Evolutionary conservation across 2,329 filamentous ascomycete species (phyloP).

Genomic region (Sporothrix variecibatus): DNA sequence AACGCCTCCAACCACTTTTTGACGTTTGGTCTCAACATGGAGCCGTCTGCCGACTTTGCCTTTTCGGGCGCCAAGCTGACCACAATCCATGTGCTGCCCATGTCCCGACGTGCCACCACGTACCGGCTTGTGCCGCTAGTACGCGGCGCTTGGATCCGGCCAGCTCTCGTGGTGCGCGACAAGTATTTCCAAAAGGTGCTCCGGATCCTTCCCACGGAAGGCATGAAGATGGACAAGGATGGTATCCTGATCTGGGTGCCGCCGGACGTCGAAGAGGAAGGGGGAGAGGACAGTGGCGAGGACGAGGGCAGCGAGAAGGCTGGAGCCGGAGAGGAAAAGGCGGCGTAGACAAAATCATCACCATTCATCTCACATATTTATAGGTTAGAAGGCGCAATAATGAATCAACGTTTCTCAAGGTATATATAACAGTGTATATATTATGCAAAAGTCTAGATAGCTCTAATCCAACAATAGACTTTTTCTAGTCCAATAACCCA

Average conservation of each 20-base stretch:
- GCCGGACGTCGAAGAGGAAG: slow-evolving; percentile 41
- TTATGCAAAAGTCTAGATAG: neutral
- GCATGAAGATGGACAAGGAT: slow-evolving; percentile 69
- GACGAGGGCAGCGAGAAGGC: neutral
- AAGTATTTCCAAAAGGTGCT: slow-evolving; percentile 92
- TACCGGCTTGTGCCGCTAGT: slow-evolving; percentile 73
- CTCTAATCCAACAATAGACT: neutral
- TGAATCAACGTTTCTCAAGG: neutral
- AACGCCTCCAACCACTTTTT: slow-evolving; percentile 94
- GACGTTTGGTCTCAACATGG: slow-evolving; percentile 90
- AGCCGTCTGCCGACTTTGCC: slow-evolving; percentile 87
- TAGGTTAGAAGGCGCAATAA: neutral
- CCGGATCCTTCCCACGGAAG: slow-evolving; percentile 76
- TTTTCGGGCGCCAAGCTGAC: slow-evolving; percentile 87
- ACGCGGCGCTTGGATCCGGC: slow-evolving; percentile 67
- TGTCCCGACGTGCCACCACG: slow-evolving; percentile 71
- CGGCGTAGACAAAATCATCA: neutral
- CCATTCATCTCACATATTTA: neutral
- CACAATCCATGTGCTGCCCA: slow-evolving; percentile 76
- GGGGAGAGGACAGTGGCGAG: slow-evolving; percentile 27
- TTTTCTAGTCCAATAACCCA: neutral
- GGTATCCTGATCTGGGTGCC: slow-evolving; percentile 65
- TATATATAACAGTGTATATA: neutral
- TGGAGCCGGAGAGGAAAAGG: neutral
- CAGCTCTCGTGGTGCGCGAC: slow-evolving; percentile 76